Conservation (phyloP, 305 asterid genomes). For the Petunia hybrid region DNA sequence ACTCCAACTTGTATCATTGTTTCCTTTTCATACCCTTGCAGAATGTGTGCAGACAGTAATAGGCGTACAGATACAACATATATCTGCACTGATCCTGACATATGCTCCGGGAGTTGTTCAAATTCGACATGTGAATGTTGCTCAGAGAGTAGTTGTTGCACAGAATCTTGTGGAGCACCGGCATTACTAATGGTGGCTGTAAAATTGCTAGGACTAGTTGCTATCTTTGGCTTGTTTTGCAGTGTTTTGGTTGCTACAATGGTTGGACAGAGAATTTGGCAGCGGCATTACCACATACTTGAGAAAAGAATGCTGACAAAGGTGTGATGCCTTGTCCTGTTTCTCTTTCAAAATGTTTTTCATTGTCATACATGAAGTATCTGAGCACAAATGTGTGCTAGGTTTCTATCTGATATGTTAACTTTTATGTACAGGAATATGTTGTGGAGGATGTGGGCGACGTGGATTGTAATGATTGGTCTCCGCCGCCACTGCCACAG, state of each 20-base stretch:
- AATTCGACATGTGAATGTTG: not conserved
- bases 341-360: not conserved
- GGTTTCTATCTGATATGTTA: not conserved
- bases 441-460: slow-evolving; percentile 97
- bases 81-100: slow-evolving; percentile 90
- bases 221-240: slow-evolving; percentile 84
- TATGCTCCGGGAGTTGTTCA: slow-evolving; percentile 82
- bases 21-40: slow-evolving; percentile 44
- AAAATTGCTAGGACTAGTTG: slow-evolving; percentile 75
- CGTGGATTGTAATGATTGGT: slow-evolving; percentile 71
- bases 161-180: slow-evolving; percentile 53
- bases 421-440: slow-evolving; percentile 56
- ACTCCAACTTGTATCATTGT: not conserved
- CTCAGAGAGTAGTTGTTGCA: too few relatives aligned
- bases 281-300: slow-evolving; percentile 94
- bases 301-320: slow-evolving; percentile 95
- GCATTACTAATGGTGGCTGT: slow-evolving; percentile 67
- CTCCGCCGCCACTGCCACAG: slow-evolving; percentile 78
- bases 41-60: slow-evolving; percentile 89
- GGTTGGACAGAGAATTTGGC: slow-evolving; percentile 99
- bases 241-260: slow-evolving; percentile 92
- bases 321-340: slow-evolving; percentile 44
- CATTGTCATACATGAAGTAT: not conserved
- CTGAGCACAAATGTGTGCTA: too few relatives aligned
- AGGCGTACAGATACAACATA: slow-evolving; percentile 81